These are phyloP conservation scores for Tubosaeta sp. DNA, from an alignment of 768 basidiomycete genomes.

Conservation along the genomic window DNA sequence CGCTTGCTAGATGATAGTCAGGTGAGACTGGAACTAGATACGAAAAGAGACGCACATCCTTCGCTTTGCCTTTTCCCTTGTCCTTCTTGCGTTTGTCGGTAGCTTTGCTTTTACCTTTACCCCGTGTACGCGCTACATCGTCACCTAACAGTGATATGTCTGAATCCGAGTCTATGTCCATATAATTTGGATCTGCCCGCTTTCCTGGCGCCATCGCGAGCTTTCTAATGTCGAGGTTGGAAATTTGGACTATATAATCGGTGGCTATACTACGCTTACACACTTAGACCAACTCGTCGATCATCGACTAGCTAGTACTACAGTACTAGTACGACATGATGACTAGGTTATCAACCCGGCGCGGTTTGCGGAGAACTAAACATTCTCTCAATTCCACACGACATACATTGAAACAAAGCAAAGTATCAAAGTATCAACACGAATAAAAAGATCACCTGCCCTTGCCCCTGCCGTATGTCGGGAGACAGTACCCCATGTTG, in stretches of 20 bases:
- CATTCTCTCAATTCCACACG: too few relatives aligned
- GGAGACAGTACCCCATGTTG: too few relatives aligned
- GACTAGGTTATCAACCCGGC: too few relatives aligned
- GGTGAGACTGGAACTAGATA: background rate
- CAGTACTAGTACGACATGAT: too few relatives aligned
- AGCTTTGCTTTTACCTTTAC: conserved; percentile 55
- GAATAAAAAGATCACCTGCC: too few relatives aligned
- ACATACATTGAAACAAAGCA: too few relatives aligned
- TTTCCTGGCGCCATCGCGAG: conserved; percentile 24
- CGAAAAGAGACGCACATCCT: conserved; percentile 24
- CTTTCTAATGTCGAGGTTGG: background rate
- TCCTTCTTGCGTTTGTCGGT: conserved; percentile 48
- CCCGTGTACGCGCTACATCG: conserved; percentile 43
- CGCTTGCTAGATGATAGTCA: conserved; percentile 53
- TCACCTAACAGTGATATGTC: conserved; percentile 63
- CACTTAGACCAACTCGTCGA: too few relatives aligned
- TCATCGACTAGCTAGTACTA: too few relatives aligned
- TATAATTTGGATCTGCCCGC: conserved; percentile 33
- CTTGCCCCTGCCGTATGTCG: too few relatives aligned
- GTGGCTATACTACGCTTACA: too few relatives aligned
- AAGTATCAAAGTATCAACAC: background rate
- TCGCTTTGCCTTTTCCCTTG: conserved; percentile 42
- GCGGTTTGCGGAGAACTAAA: too few relatives aligned
- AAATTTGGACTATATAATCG: too few relatives aligned
- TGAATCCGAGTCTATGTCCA: conserved; percentile 66